A percentile compares a stretch with the other conserved stretches of the same genome.
Conservation (phyloP, 139 green algal species). For the Limnomonas spitsbergensis region DNA sequence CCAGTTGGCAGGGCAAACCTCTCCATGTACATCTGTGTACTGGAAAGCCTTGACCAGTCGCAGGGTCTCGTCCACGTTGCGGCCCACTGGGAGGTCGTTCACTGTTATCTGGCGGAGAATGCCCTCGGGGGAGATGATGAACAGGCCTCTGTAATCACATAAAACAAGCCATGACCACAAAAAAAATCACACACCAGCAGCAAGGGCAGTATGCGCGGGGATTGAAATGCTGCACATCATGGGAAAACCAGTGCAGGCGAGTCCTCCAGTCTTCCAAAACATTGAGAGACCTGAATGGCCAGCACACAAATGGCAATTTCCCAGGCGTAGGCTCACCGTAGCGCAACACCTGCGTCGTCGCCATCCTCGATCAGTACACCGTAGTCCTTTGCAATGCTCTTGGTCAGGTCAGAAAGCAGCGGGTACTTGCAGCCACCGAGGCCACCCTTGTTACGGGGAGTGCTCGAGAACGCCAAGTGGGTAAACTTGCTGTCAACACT, state of each 20-base stretch:
- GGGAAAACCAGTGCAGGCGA: too few relatives aligned
- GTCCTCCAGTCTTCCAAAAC: too few relatives aligned
- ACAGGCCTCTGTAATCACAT: conserved; percentile 81
- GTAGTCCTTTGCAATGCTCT: conserved; percentile 80
- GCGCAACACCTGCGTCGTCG: conserved; percentile 58
- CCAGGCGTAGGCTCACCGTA: conserved; percentile 38
- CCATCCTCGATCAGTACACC: conserved; percentile 84
- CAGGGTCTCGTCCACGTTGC: conserved; percentile 92
- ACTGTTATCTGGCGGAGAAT: conserved; percentile 93
- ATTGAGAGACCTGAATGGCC: background rate
- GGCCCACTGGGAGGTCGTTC: conserved; percentile 93
- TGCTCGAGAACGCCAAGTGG: conserved; percentile 96
- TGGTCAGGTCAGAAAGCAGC: conserved; percentile 93
- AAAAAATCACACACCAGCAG: background rate
- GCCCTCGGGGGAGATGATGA: conserved; percentile 89
- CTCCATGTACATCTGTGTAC: conserved; percentile 70
- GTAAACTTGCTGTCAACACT: conserved; percentile 94
- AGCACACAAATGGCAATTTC: background rate
- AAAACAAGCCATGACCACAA: background rate
- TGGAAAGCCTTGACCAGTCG: conserved; percentile 89
- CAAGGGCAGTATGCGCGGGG: background rate
- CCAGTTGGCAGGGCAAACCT: conserved; percentile 83
- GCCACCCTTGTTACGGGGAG: conserved; percentile 82
- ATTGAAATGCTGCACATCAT: background rate
- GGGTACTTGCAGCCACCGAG: conserved; percentile 94